phyloP scores from a whole-genome alignment of 345 rosid genomes.

The Camelina sativa region DNA sequence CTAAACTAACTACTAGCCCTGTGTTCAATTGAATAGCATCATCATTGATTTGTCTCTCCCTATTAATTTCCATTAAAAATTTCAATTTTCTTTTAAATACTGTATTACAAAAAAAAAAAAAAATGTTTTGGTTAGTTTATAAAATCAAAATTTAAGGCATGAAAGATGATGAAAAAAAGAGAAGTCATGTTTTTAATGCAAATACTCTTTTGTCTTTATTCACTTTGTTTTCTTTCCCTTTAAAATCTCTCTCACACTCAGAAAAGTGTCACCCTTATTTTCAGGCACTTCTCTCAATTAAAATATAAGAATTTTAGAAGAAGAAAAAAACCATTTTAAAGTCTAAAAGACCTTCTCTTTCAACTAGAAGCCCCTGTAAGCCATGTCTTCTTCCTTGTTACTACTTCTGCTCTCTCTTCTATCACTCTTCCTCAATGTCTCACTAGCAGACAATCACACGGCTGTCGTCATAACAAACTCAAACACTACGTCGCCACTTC shows the following conservation, averaged over 20 bases:
- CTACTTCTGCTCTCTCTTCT: constrained; percentile 29
- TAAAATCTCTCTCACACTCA: constrained; percentile 28
- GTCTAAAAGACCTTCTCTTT: constrained; percentile 32
- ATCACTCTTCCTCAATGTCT: constrained; percentile 25
- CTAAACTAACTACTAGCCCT: constrained; percentile 1
- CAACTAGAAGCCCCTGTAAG: constrained; percentile 18
- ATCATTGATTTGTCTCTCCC: constrained; percentile 23
- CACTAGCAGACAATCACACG: constrained; percentile 37
- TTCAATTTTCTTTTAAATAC: neutral
- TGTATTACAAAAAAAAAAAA: too few species aligned
- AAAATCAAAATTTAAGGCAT: constrained; percentile 26
- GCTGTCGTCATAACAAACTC: constrained; percentile 25
- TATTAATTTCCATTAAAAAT: constrained; percentile 1
- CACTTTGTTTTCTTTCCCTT: constrained; percentile 45
- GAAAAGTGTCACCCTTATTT: constrained; percentile 42
- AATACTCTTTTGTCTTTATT: constrained; percentile 43
- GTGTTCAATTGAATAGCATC: constrained; percentile 19
- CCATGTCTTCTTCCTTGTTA: constrained; percentile 37
- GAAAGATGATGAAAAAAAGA: constrained; percentile 27
- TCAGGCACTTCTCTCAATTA: constrained; percentile 33
- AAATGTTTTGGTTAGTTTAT: constrained; percentile 2
- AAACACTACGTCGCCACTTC: constrained; percentile 19
- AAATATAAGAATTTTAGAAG: too few species aligned
- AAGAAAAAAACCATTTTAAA: constrained; percentile 4
- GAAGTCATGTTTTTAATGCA: constrained; percentile 46